Base-by-base conservation (phyloP, 495 filamentous ascomycete genomes). In the Xylaria palmicola region DNA sequence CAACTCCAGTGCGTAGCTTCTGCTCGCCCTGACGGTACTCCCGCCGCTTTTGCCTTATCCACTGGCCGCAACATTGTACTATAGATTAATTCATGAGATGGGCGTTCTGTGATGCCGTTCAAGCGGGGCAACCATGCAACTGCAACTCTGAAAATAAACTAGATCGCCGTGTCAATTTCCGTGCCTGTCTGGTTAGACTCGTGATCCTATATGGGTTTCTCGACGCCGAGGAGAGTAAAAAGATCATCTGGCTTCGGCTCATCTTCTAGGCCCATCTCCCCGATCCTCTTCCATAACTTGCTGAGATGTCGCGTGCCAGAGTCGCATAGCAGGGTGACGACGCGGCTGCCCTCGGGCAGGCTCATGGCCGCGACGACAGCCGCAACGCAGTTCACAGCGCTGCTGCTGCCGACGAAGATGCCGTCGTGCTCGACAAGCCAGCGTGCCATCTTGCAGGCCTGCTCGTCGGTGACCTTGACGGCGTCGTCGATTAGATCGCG, bases 391-490 rank as follows among this genome's bases (percentile, higher is more conserved):
- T 99, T 99, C 15, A 98, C 93, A 17, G 93, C 90, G 72, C 88
- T 96, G 69, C 91, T 96, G 65, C 92, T 96, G 8, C 94, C 94
- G 32, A 91, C 80, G 68, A 99, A 99, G 36, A 99, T 87, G 0
- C 94, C 94, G 71, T 99, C 94, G 66, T 92, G 90, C 80, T 98
- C 93, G 3, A 96, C 94, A 34, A 99, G 76, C 89, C 91, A 97
- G 62, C 90, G 79, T 15, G 93, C 94, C 95, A 99, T 98, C 37
- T 83, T 84, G 70, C 92, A 79, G 6, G 94, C 94, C 78, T 99
- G 92, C 26, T 86, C 85, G 75, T 99, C 94, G n/a, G 85, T 90
- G 17, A 98, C 94, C 29, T 89, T 83, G 7, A 98, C 86, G 12
- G 94, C 93, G 75, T 96, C 91, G 69, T 96, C 90, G 47, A 99